A percentile compares a stretch with the other conserved stretches of the same genome.
Evolutionary conservation across 2,329 filamentous ascomycete genomes (phyloP).

Genomic region (Nemania serpens): DNA sequence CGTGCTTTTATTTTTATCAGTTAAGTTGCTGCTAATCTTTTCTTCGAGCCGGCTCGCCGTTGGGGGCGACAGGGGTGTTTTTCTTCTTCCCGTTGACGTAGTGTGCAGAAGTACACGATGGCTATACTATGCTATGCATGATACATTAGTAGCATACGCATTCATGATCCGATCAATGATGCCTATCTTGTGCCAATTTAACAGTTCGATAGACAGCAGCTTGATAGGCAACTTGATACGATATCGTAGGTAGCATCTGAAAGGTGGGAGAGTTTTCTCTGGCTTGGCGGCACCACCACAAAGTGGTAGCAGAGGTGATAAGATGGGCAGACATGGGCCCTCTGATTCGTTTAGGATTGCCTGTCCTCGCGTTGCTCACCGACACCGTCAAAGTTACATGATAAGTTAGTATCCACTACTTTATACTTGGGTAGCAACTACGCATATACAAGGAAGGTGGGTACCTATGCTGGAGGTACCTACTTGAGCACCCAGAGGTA

Average conservation of each 20-base stretch:
- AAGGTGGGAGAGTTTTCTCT: conserved; percentile 1
- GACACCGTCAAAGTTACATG: background rate
- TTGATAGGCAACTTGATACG: conserved; percentile 4
- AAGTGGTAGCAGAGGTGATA: conserved; percentile 2
- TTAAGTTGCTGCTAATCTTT: background rate
- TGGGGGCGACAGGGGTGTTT: background rate
- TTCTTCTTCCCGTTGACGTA: too few species aligned
- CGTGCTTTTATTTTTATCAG: background rate
- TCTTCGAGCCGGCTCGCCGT: background rate
- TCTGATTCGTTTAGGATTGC: background rate
- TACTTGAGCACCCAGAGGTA: too few species aligned
- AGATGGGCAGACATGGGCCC: background rate
- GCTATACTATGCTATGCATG: too few species aligned
- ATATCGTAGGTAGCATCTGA: background rate
- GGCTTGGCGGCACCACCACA: background rate
- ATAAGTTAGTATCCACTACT: background rate
- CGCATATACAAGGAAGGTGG: too few species aligned
- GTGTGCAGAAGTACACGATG: too few species aligned
- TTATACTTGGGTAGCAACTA: background rate
- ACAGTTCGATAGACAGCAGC: background rate
- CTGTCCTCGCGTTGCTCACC: conserved; percentile 13
- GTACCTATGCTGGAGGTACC: too few species aligned
- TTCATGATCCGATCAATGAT: background rate
- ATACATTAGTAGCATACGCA: background rate
- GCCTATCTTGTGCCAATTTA: background rate